phyloP scores from a whole-genome alignment of 2,329 filamentous ascomycete genomes.

The Diplodia sapinea region DNA sequence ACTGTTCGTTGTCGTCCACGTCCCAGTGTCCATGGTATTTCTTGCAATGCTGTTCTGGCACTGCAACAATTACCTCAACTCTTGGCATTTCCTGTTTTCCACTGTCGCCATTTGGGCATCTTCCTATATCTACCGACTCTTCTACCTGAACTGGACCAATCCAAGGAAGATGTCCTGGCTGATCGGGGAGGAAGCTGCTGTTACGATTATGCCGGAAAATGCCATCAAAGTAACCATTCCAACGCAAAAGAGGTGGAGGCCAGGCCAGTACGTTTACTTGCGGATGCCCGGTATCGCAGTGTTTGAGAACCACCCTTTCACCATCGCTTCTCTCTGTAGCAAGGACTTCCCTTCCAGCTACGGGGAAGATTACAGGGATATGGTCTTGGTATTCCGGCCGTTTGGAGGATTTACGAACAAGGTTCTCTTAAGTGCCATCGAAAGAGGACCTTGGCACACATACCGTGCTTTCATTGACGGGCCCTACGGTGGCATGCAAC shows the following conservation, averaged over 20 bases:
- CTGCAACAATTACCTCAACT: constrained; percentile 87
- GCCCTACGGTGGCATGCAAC: constrained; percentile 92
- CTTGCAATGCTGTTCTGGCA: constrained; percentile 93
- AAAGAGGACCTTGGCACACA: constrained; percentile 87
- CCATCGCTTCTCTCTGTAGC: constrained; percentile 88
- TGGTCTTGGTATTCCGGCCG: constrained; percentile 88
- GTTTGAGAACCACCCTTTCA: constrained; percentile 94
- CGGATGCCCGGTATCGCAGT: constrained; percentile 91
- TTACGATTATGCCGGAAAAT: constrained; percentile 88
- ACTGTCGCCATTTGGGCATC: constrained; percentile 78
- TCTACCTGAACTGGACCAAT: constrained; percentile 88
- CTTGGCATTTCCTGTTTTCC: constrained; percentile 86
- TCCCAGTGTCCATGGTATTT: constrained; percentile 80
- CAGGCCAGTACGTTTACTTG: constrained; percentile 93
- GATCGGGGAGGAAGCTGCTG: constrained; percentile 87
- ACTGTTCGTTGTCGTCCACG: constrained; percentile 80
- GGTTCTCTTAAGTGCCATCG: constrained; percentile 80
- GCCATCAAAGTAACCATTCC: constrained; percentile 96
- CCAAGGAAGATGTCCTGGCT: constrained; percentile 80
- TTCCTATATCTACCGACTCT: constrained; percentile 75
- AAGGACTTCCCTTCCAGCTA: constrained; percentile 93
- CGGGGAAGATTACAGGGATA: constrained; percentile 84
- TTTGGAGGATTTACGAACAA: constrained; percentile 88
- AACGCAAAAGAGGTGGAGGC: constrained; percentile 89
- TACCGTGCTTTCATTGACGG: constrained; percentile 93